Evolutionary conservation across 371 early-diverging fungal genomes (phyloP), one percentile per base, ranked within the genome.

Genomic region (Blakeslea trispora): DNA sequence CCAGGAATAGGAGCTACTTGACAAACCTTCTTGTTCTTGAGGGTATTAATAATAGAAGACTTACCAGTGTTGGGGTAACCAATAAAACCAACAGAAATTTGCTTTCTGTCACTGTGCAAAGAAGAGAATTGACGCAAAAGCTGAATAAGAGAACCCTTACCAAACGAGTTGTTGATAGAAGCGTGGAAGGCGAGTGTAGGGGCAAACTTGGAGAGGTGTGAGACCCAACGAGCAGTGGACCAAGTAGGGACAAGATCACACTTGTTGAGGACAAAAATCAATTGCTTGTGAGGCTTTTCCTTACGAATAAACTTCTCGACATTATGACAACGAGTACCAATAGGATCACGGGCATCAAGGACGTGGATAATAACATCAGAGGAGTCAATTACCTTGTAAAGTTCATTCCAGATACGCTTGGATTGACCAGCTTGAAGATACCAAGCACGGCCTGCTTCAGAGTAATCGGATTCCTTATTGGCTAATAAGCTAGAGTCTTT

Each of bases 141-240:
- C 58, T 96, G 95, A 63, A 99, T 96, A 57, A 99, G 76, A 19
- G 98, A 93, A 22, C 97, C 94, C 74, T 99, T 99, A 53, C 99
- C 99, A 74, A 98, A 99, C 11, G 96, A 94, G 80, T 97, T 94
- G 75, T 86, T 96, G 71, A 99, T 91, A 57, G 90, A 91, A 43
- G 99, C 96, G 68, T 99, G 99, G 88, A 97, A 99, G 6, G 99
- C 99, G 35, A 99, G 81, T 2, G 99, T 97, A 13, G 99, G 99
- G 62, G 92, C 89, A 55, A 92, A 93, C 65, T 88, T 85, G 3
- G 95, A 94, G 13, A 99, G 83, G 42, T 81, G 79, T 55, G 87
- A 87, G 24, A 99, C 94, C 99, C 99, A 99, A 64, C 90, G 80
- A 55, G 82, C 87, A 17, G 99, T 98, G n/a, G 97, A 97, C 93